Percentiles rank a stretch among this genome's conserved stretches.
Evolutionary conservation across 2,329 filamentous ascomycete species (phyloP).

Genomic region (Penicillium corylophilum): DNA sequence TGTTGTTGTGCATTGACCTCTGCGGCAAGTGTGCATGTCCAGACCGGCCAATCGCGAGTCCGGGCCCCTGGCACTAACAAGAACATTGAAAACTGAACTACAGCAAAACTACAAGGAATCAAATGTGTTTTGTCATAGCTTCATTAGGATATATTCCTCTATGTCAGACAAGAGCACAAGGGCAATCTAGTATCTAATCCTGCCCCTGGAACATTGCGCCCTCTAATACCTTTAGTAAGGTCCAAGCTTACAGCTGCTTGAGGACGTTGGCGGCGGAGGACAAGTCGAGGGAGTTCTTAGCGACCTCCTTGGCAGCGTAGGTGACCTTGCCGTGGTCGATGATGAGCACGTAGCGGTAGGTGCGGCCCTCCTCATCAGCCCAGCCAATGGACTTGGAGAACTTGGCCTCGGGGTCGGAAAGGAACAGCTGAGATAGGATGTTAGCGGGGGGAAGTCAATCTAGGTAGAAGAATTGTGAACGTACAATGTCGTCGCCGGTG

Average conservation of each 20-base stretch:
- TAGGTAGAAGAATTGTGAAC: slow-evolving; percentile 16
- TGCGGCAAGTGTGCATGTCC: neutral
- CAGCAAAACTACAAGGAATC: neutral
- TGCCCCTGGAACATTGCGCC: slow-evolving; percentile 12
- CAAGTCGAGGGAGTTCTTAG: slow-evolving; percentile 43
- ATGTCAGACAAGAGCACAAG: slow-evolving; percentile 12
- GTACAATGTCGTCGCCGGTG: slow-evolving; percentile 66
- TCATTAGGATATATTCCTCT: slow-evolving; percentile 21
- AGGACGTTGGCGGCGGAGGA: slow-evolving; percentile 49
- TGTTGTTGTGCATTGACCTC: slow-evolving; percentile 10
- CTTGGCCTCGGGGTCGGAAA: slow-evolving; percentile 68
- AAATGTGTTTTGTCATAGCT: slow-evolving; percentile 16
- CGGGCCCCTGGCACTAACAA: slow-evolving; percentile 1
- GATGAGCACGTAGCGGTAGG: slow-evolving; percentile 75
- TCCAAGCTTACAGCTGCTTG: slow-evolving; percentile 44
- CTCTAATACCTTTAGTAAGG: slow-evolving; percentile 11
- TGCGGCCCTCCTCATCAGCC: slow-evolving; percentile 69
- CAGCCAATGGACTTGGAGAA: slow-evolving; percentile 80
- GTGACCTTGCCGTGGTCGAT: slow-evolving; percentile 79
- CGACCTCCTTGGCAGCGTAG: slow-evolving; percentile 73
- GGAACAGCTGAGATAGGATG: slow-evolving; percentile 62
- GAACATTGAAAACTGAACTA: neutral
- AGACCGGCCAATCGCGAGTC: slow-evolving; percentile 11
- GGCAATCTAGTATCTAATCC: slow-evolving; percentile 6
- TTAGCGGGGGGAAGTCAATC: slow-evolving; percentile 8